These are phyloP conservation scores for Volvox reticuliferus DNA, from an alignment of 139 green algal species.

Conservation along the genomic window DNA sequence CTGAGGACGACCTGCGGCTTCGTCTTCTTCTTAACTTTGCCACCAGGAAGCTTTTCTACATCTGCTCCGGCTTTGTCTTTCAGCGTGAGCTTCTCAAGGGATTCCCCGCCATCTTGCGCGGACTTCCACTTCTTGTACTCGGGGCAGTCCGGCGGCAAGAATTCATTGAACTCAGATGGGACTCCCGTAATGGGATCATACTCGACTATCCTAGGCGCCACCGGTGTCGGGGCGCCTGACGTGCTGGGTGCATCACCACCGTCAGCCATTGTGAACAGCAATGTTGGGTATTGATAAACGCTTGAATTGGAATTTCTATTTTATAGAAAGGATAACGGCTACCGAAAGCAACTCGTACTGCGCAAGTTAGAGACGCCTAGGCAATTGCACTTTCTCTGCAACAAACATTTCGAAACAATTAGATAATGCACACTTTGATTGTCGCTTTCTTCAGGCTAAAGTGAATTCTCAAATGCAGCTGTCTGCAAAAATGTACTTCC, in stretches of 20 bases:
- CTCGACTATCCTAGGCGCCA: conserved; percentile 72
- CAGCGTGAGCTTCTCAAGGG: conserved; percentile 74
- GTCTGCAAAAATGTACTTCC: too few relatives aligned
- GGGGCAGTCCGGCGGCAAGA: conserved; percentile 79
- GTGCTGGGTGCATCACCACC: conserved; percentile 27
- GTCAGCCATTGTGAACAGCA: not conserved
- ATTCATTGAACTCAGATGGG: conserved; percentile 91
- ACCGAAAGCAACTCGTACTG: too few relatives aligned
- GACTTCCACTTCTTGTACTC: conserved; percentile 93
- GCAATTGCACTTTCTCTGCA: too few relatives aligned
- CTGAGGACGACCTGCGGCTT: conserved; percentile 84
- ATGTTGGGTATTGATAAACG: not conserved
- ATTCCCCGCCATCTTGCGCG: conserved; percentile 67
- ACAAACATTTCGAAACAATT: too few relatives aligned
- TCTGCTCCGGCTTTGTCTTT: conserved; percentile 71
- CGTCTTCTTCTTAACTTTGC: conserved; percentile 86
- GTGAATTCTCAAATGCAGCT: too few relatives aligned
- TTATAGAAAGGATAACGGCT: not conserved
- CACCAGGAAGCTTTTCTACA: conserved; percentile 78
- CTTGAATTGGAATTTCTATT: not conserved
- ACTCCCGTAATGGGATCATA: conserved; percentile 88
- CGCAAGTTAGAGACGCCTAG: too few relatives aligned
- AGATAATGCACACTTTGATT: too few relatives aligned
- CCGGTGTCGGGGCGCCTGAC: not conserved
- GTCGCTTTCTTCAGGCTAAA: too few relatives aligned